These are phyloP conservation scores for Amylocystis lapponica DNA, from an alignment of 768 basidiomycete species.

Conservation along the genomic window DNA sequence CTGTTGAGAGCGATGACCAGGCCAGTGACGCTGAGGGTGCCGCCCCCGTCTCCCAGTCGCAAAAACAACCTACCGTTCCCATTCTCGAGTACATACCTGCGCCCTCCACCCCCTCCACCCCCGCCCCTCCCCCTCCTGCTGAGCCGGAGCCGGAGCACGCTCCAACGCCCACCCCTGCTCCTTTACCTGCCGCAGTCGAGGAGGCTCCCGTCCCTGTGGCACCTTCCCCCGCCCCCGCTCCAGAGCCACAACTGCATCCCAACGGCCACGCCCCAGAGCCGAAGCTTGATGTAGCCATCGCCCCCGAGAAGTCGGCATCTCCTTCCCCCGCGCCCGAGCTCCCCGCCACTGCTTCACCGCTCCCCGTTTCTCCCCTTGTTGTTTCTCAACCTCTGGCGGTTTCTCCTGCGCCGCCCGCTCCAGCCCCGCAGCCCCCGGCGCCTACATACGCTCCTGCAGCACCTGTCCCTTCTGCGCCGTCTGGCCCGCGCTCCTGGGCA, in stretches of 20 bases:
- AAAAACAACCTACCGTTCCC: constrained; percentile 8
- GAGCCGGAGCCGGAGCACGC: constrained; percentile 26
- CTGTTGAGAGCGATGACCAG: constrained; percentile 72
- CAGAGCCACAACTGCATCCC: constrained; percentile 29
- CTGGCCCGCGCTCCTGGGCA: constrained; percentile 82
- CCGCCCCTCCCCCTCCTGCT: constrained; percentile 31
- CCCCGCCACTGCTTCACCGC: constrained; percentile 21
- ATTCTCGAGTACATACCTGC: constrained; percentile 18
- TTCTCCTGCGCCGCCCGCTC: constrained; percentile 24
- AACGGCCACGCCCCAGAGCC: constrained; percentile 36
- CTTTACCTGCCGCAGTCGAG: constrained; percentile 29
- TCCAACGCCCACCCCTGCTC: constrained; percentile 35
- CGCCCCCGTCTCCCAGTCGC: constrained; percentile 13
- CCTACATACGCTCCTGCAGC: constrained; percentile 28
- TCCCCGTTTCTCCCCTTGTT: constrained; percentile 26
- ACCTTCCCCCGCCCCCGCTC: constrained; percentile 38
- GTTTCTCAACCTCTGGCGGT: constrained; percentile 27
- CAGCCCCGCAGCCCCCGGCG: constrained; percentile 26
- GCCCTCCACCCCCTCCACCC: constrained; percentile 26
- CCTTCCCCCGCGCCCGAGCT: constrained; percentile 26
- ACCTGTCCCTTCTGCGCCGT: constrained; percentile 34
- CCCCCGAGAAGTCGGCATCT: constrained; percentile 27
- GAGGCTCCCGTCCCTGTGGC: constrained; percentile 32
- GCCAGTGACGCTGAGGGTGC: constrained; percentile 48
- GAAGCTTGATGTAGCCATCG: constrained; percentile 22